Evolutionary conservation across 805 yeast species (phyloP).

Genomic region (Zygoascus flipseniorum): DNA sequence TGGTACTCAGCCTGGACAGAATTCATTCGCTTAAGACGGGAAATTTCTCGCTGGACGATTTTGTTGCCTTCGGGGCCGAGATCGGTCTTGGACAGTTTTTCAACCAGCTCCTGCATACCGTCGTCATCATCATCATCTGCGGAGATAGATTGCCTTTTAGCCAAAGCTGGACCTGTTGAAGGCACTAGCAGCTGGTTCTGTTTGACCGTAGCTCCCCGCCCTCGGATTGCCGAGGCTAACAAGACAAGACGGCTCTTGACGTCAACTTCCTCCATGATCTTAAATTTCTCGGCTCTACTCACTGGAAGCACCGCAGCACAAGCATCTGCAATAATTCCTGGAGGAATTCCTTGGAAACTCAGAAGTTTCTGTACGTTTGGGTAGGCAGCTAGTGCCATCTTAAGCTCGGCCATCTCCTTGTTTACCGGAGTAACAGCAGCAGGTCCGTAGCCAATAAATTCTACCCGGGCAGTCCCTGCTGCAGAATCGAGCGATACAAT

Average conservation of each 20-base stretch:
- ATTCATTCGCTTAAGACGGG: slow-evolving; percentile 31
- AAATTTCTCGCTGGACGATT: slow-evolving; percentile 30
- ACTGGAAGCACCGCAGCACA: slow-evolving; percentile 29
- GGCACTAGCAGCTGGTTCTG: neutral
- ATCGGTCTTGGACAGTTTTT: slow-evolving; percentile 19
- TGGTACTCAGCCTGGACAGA: slow-evolving; percentile 36
- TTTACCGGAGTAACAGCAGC: neutral
- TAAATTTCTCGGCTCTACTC: slow-evolving; percentile 22
- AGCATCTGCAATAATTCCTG: slow-evolving; percentile 29
- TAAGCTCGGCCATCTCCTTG: neutral
- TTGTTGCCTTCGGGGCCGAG: slow-evolving; percentile 29
- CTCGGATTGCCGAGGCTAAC: slow-evolving; percentile 15
- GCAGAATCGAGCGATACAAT: neutral
- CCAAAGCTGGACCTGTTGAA: neutral
- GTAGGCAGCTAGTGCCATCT: neutral
- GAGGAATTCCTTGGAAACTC: slow-evolving; percentile 6
- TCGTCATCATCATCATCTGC: slow-evolving; percentile 28
- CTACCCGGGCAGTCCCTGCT: neutral
- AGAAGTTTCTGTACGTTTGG: neutral
- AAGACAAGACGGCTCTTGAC: slow-evolving; percentile 22
- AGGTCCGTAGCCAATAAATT: neutral
- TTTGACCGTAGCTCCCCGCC: slow-evolving; percentile 7
- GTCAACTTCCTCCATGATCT: slow-evolving; percentile 21
- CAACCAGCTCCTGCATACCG: slow-evolving; percentile 24
- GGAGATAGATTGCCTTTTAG: neutral